A percentile compares a stretch with the other conserved stretches of the same genome.
phyloP scores from a whole-genome alignment of 805 yeast genomes.

The Candida dendrica region DNA sequence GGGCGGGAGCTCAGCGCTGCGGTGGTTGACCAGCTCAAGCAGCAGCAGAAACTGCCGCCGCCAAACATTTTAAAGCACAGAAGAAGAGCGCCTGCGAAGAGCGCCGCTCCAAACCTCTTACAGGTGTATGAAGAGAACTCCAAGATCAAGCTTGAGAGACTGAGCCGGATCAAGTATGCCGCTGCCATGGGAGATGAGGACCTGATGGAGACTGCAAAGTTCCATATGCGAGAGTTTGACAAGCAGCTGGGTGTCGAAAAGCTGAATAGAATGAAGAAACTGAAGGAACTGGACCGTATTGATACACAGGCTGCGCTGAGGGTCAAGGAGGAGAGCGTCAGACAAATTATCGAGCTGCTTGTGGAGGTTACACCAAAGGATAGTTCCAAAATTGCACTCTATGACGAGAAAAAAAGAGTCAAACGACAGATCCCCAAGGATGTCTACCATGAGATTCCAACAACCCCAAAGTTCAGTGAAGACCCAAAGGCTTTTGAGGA shows the following conservation, averaged over 20 bases:
- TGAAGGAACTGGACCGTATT: neutral
- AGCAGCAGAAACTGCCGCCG: too few relatives aligned
- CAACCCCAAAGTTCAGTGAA: slow-evolving; percentile 24
- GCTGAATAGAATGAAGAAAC: neutral
- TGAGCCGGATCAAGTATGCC: too few relatives aligned
- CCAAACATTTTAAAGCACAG: too few relatives aligned
- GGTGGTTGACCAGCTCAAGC: too few relatives aligned
- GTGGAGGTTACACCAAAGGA: slow-evolving; percentile 16
- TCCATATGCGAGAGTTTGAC: neutral
- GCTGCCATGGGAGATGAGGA: too few relatives aligned
- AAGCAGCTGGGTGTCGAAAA: neutral
- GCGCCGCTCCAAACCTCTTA: too few relatives aligned
- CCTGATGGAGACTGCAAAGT: too few relatives aligned
- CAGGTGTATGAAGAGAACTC: too few relatives aligned
- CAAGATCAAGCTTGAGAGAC: too few relatives aligned
- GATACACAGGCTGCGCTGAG: neutral
- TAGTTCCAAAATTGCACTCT: slow-evolving; percentile 6
- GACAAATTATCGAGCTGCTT: slow-evolving; percentile 16
- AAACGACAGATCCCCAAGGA: slow-evolving; percentile 6
- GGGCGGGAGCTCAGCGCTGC: too few relatives aligned
- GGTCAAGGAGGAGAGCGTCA: slow-evolving; percentile 10
- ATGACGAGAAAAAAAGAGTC: neutral
- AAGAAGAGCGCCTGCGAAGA: too few relatives aligned
- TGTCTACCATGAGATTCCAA: slow-evolving; percentile 27
- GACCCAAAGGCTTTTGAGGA: slow-evolving; percentile 21